These are phyloP conservation scores for Geranomyces michiganensis DNA, from an alignment of 192 early-diverging fungal species.

Conservation along the genomic window DNA sequence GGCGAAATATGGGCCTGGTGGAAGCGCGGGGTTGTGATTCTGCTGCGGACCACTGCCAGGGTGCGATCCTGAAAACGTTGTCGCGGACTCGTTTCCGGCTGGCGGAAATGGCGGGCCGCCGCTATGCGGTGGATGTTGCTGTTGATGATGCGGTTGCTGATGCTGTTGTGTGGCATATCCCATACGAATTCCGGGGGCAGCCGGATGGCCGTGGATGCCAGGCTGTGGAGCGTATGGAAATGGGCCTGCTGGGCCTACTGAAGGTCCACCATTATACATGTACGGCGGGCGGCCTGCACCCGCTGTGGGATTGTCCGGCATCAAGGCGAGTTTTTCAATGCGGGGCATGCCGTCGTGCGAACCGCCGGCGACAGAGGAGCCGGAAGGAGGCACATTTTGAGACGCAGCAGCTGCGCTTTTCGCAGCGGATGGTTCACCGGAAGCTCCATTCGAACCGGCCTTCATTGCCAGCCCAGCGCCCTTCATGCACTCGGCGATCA, in stretches of 20 bases:
- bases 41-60: neutral
- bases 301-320: neutral
- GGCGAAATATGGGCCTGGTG: slow-evolving; percentile 22
- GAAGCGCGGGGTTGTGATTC: neutral
- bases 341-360: slow-evolving; percentile 5
- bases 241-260: neutral
- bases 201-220: neutral
- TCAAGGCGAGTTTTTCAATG: neutral
- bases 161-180: neutral
- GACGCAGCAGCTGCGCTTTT: neutral
- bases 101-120: neutral
- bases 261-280: neutral
- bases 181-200: neutral
- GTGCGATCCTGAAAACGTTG: neutral
- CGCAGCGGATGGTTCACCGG: no score
- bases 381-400: neutral
- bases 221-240: neutral
- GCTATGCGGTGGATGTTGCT: neutral
- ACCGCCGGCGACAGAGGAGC: neutral
- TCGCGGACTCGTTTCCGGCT: neutral
- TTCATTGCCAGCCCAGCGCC: slow-evolving; percentile 22
- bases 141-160: slow-evolving; percentile 12
- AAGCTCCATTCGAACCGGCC: neutral
- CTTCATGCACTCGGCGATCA: slow-evolving; percentile 48
- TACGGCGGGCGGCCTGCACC: neutral